Conservation (phyloP, 345 rosid genomes). For the Barbarea vulgaris region DNA sequence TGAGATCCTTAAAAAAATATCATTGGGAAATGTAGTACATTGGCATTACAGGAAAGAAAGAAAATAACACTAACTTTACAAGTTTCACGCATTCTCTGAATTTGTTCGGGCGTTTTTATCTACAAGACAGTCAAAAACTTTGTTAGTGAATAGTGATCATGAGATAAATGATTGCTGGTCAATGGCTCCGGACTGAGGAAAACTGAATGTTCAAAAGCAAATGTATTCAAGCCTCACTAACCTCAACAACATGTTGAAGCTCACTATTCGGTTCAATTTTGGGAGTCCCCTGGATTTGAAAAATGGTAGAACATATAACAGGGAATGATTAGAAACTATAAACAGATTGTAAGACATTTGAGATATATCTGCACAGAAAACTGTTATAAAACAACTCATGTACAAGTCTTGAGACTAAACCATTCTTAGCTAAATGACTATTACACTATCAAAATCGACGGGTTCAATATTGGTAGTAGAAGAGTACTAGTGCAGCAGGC, state of each 20-base stretch:
- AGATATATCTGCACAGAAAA: background rate
- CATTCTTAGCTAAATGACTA: background rate
- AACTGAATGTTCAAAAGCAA: background rate
- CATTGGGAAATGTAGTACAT: background rate
- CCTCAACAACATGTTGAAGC: slow-evolving; percentile 87
- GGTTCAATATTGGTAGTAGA: background rate
- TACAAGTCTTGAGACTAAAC: slow-evolving; percentile 1
- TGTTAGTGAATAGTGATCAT: slow-evolving; percentile 11
- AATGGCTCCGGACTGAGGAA: slow-evolving; percentile 1
- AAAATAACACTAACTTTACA: slow-evolving; percentile 66
- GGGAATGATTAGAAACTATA: background rate
- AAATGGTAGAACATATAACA: background rate
- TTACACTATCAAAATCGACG: background rate
- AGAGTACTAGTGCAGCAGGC: background rate
- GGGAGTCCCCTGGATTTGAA: slow-evolving; percentile 69
- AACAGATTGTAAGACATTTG: background rate
- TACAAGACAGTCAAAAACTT: slow-evolving; percentile 39
- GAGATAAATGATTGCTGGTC: background rate
- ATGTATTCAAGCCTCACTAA: slow-evolving; percentile 28
- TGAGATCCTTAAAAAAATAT: background rate
- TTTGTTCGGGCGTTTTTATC: slow-evolving; percentile 88
- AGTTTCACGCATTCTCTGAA: slow-evolving; percentile 86
- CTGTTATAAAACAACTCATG: slow-evolving; percentile 5
- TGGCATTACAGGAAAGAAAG: background rate
- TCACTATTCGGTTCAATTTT: slow-evolving; percentile 88